Evolutionary conservation across 805 yeast genomes (phyloP), one percentile per base, ranked within the genome.

Genomic region (Candida ulmi): DNA sequence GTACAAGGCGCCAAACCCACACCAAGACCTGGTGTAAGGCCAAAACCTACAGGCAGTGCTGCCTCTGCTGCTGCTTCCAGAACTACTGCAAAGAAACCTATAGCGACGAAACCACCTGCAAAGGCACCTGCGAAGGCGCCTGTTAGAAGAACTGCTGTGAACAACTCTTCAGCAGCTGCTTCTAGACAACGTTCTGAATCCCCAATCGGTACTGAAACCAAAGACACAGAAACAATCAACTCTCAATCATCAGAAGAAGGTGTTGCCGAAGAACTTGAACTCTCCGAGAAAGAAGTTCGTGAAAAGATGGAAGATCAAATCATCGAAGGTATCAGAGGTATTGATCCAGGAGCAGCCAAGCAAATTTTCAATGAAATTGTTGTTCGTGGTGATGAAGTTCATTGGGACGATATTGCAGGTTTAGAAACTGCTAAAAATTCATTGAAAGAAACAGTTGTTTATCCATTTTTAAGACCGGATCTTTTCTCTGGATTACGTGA

Each of bases 371-470:
- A 83, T 46, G 96, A 91, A 55, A 87, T 91, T 42, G 83, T 91
- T 19, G 83, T 88, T 5, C 80, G 80, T 39, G 96, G 96, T 12
- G 96, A 90, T 55, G 86, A 86, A 51, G 93, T 91, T 2, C 80
- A 76, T 50, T 93, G 98, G 98, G 91, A 83, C 38, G 98, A 93
- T 55, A 84, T 91, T 46, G 95, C 95, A 1, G 99, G 99, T 1
- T 63, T 93, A 24, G 91, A 83, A 39, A 70, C 72, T n/a, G 96
- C 97, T 3, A 93, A 91, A 55, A 76, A 74, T 46, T 83, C 96
- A 2, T 66, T 91, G 39, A 91, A 88, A 58, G 99, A 91, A 58
- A 86, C 97, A 0, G 96, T 93, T 4, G 97, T 91, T 12, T 91
- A 90, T 58, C 99, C 99, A 18, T 90, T 91, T 55, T 63, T 93